Base-by-base conservation (phyloP, 2,329 filamentous ascomycete genomes). In the Colletotrichum falcatum region DNA sequence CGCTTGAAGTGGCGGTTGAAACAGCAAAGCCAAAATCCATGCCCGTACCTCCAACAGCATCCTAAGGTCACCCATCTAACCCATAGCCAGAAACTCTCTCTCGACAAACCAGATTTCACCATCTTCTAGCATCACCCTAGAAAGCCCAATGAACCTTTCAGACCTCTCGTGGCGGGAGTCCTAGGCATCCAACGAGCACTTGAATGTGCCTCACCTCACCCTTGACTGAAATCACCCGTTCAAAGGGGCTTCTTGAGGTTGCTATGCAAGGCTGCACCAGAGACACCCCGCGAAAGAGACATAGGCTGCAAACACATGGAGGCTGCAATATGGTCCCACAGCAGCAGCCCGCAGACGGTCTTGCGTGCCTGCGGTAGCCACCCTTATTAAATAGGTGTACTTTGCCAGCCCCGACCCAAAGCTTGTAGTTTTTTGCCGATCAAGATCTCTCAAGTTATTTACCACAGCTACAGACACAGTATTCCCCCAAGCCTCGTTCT, bases 161-260 rank as follows among this genome's bases (percentile, higher is more conserved):
- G 28, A 39, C 33, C 23, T 56, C 14, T 33, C 35, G 11, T 56
- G 20, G 33, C 23, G 26, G 49, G 18, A 30, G 18, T n/a, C 3
- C 42, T 16, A 44, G 42, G 28, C 8, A 28, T n/a, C 28, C 0
- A 5, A 53, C 8, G 18, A 4, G 18, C 18, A 5, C 28, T 12
- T 53, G 18, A 12, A n/a, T 30, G 2, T 53, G 3, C 28, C 20
- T 11, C 18, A 11, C 18, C 28, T 5, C 46, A 12, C 20, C 30
- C 30, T 54, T 35, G 30, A n/a, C 30, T 20, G 5, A 12, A 4
- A 54, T n/a, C 18, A 20, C 16, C 26, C 20, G 16, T 33, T 53
- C n/a, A 51, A 42, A 51, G 59, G 39, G n/a, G 6, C 44, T 51
- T 61, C 44, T 30, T 51, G 23, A 61, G 28, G 9, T 23, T 51